Evolutionary conservation across 2,329 filamentous ascomycete species (phyloP), one percentile per base, ranked within the genome.

Genomic region (Clarireedia paspali): DNA sequence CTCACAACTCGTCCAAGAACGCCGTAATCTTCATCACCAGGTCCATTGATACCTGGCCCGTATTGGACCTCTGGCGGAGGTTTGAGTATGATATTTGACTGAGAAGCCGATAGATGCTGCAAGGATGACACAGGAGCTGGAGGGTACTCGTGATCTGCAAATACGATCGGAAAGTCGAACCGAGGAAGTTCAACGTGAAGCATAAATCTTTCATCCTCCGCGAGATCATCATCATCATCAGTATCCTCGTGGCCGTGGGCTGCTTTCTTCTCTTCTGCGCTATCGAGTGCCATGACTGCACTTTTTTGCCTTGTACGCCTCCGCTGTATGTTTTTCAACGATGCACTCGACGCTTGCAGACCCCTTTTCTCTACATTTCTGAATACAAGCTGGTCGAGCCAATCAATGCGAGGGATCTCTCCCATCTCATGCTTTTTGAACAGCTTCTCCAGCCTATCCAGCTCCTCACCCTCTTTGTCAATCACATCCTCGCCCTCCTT

Each of bases 391-490:
- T 94, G 89, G 70, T 99, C 94, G 45, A 99, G 80, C 95, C 94
- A 99, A 65, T 95, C 89, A 48, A 96, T 88, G 15, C 91, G 83
- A 0, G 89, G 85, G 26, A 99, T 92, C 69, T 99, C 94, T 17
- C 91, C 91, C 87, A 96, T 95, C 69, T 99, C 95, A 68, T 97
- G 94, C 72, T 96, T 95, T 73, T 99, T 99, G 69, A 99, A 88
- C 23, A 97, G 72, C 53, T 84, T 86, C 67, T 97, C 91, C 63
- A 99, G 80, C 17, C 94, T 80, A 65, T 96, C 91, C 59, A 96
- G 79, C 71, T 99, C 94, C 53, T 89, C 84, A n/a, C 74, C 74
- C 58, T 95, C 84, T 63, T 86, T 86, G 56, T 88, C 83, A n/a
- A 82, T 74, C 0, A 77, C 74, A 1, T 77, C 72, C 1, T 68